These are phyloP conservation scores for Pelargonium fulgidum DNA, from an alignment of 441 rosid genomes.

Conservation along the genomic window DNA sequence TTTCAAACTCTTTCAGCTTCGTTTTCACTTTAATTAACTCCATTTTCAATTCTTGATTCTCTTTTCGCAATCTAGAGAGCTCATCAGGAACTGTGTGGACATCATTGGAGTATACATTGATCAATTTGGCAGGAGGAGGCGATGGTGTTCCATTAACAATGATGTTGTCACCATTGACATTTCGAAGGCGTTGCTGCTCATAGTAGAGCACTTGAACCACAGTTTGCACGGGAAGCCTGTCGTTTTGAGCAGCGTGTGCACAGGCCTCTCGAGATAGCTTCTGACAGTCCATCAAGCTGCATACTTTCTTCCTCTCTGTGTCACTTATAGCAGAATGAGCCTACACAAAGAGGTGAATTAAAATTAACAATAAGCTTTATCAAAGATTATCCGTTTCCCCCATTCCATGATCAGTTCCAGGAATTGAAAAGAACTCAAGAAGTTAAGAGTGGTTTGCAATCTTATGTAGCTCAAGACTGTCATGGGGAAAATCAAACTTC, in stretches of 20 bases:
- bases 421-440: no score
- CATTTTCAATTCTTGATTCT: conserved; percentile 70
- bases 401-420: no score
- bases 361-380: no score
- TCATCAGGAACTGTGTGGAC: conserved; percentile 50
- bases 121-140: conserved; percentile 24
- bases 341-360: conserved; percentile 19
- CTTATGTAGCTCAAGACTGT: no score
- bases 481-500: no score
- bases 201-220: conserved; percentile 90
- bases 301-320: conserved; percentile 63
- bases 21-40: conserved; percentile 75
- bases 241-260: conserved; percentile 70
- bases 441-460: no score
- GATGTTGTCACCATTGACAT: conserved; percentile 42
- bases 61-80: conserved; percentile 50
- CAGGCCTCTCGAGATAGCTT: conserved; percentile 65
- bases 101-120: conserved; percentile 29
- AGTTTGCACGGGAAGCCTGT: conserved; percentile 69
- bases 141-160: conserved; percentile 34
- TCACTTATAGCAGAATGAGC: conserved; percentile 62
- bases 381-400: no score
- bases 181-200: conserved; percentile 82
- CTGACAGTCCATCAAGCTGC: conserved; percentile 71
- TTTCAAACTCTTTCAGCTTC: conserved; percentile 68